Conservation (phyloP, 306 rosid species). For the Hippophae rhamnoides region DNA sequence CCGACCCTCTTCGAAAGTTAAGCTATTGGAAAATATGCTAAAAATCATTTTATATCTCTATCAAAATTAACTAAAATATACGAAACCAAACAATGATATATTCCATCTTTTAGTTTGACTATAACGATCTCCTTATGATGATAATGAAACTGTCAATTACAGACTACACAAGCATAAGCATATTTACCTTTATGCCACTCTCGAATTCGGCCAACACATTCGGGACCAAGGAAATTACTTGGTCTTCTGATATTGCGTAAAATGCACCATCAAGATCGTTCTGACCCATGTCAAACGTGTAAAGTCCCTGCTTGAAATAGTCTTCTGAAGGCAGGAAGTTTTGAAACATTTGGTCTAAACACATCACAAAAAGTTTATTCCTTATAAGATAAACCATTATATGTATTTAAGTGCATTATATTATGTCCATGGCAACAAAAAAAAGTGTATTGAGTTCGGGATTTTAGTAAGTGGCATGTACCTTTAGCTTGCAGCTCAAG, state of each 20-base stretch:
- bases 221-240: constrained; percentile 22
- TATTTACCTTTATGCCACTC: constrained; percentile 19
- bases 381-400: background rate
- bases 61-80: too few relatives aligned
- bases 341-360: constrained; percentile 14
- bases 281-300: constrained; percentile 33
- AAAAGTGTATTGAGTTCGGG: background rate
- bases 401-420: background rate
- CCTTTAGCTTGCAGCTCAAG: constrained; percentile 23
- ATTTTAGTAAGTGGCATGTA: background rate
- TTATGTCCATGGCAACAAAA: too few relatives aligned
- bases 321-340: constrained; percentile 21
- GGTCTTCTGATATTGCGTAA: constrained; percentile 17
- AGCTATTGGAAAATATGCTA: too few relatives aligned
- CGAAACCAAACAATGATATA: too few relatives aligned
- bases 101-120: too few relatives aligned
- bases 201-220: constrained; percentile 20
- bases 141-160: background rate
- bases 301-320: constrained; percentile 24
- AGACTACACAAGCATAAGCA: background rate
- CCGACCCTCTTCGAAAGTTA: fast-evolving
- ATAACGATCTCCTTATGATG: too few relatives aligned
- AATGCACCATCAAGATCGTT: constrained; percentile 34
- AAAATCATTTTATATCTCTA: too few relatives aligned
- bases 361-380: background rate